phyloP scores from a whole-genome alignment of 1,284 basidiomycete genomes.

The Sporisorium reilianum region DNA sequence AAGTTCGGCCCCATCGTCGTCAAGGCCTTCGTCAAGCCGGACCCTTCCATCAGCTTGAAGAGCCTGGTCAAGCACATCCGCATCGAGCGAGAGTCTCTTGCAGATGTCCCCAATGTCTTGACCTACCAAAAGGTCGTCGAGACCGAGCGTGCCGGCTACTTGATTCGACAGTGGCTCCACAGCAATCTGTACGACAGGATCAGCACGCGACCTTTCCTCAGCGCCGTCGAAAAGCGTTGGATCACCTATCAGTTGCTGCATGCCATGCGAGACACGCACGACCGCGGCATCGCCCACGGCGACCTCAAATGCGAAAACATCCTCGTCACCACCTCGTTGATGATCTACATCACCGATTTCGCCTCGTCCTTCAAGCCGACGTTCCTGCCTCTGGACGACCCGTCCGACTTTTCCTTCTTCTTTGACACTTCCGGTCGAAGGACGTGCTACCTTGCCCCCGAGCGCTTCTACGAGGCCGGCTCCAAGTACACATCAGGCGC shows the following conservation, averaged over 20 bases:
- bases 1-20: constrained; percentile 79
- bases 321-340: constrained; percentile 94
- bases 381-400: constrained; percentile 93
- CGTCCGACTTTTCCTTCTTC: constrained; percentile 96
- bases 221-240: constrained; percentile 95
- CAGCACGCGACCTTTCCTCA: constrained; percentile 95
- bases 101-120: constrained; percentile 88
- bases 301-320: constrained; percentile 99
- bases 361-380: constrained; percentile 94
- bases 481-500: constrained; percentile 71
- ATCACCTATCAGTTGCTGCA: constrained; percentile 92
- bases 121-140: constrained; percentile 91
- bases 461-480: constrained; percentile 88
- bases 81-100: constrained; percentile 82
- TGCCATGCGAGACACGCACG: constrained; percentile 84
- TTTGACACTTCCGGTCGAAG: constrained; percentile 94
- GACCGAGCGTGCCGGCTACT: constrained; percentile 94
- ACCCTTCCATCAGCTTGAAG: constrained; percentile 78
- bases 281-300: constrained; percentile 86
- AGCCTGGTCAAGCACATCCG: constrained; percentile 79
- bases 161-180: constrained; percentile 93
- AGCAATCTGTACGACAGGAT: constrained; percentile 97
- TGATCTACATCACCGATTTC: constrained; percentile 95
- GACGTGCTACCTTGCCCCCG: constrained; percentile 96
- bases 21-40: constrained; percentile 86